A percentile compares a stretch with the other conserved stretches of the same genome.
phyloP scores from a whole-genome alignment of 495 filamentous ascomycete genomes.

The Pseudevernia furfuracea region DNA sequence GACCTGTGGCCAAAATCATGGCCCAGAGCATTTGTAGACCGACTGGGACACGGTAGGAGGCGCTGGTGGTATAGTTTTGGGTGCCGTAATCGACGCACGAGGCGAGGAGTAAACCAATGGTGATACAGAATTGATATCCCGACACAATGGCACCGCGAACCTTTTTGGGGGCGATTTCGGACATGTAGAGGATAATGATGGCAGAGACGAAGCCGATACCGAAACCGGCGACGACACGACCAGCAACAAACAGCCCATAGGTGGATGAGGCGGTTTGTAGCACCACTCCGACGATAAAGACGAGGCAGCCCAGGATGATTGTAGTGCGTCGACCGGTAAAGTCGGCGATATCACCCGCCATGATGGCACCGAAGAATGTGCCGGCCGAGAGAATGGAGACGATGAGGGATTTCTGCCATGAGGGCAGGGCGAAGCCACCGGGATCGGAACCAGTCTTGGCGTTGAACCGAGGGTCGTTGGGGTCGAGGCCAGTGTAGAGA shows the following conservation, averaged over 20 bases:
- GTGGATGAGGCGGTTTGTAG: conserved; percentile 44
- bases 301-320: conserved; percentile 46
- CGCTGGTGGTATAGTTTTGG: conserved; percentile 36
- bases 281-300: conserved; percentile 48
- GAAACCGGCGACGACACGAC: conserved; percentile 63
- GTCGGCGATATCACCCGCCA: conserved; percentile 51
- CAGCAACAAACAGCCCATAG: conserved; percentile 53
- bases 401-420: conserved; percentile 43
- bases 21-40: conserved; percentile 63
- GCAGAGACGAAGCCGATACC: conserved; percentile 70
- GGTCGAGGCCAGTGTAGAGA: conserved; percentile 34
- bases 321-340: conserved; percentile 49
- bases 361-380: conserved; percentile 55
- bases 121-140: conserved; percentile 43
- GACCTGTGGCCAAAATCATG: conserved; percentile 54
- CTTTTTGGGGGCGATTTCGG: conserved; percentile 38
- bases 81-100: conserved; percentile 49
- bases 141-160: conserved; percentile 42
- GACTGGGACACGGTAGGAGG: conserved; percentile 29
- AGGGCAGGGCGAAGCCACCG: conserved; percentile 32
- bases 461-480: conserved; percentile 25
- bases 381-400: conserved; percentile 53
- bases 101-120: conserved; percentile 42
- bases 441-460: conserved; percentile 16
- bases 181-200: conserved; percentile 49